Conservation (phyloP, 495 filamentous ascomycete genomes). For the Hypoxylon fuscum region DNA sequence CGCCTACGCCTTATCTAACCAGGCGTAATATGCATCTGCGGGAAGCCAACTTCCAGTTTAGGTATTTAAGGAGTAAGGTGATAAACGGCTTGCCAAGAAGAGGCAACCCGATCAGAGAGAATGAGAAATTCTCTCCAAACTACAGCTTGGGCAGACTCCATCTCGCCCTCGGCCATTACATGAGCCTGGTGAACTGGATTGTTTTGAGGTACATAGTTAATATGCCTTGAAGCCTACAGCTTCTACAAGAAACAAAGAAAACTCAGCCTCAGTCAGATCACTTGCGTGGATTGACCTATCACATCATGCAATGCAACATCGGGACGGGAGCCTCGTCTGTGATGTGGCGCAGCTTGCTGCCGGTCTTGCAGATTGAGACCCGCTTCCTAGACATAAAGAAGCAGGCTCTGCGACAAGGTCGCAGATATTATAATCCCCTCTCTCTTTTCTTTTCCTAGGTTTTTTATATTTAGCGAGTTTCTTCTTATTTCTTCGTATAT, state of each 20-base stretch:
- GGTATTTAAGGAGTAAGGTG: slow-evolving; percentile 22
- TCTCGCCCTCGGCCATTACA: background rate
- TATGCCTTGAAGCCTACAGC: slow-evolving; percentile 10
- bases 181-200: slow-evolving; percentile 7
- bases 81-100: slow-evolving; percentile 8
- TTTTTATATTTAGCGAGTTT: background rate
- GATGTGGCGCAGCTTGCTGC: slow-evolving; percentile 26
- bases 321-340: slow-evolving; percentile 26
- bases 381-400: slow-evolving; percentile 21
- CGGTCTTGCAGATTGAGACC: slow-evolving; percentile 27
- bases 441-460: background rate
- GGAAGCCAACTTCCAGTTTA: slow-evolving; percentile 10
- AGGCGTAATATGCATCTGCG: slow-evolving; percentile 25
- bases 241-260: background rate
- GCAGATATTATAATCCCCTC: slow-evolving; percentile 4
- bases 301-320: slow-evolving; percentile 38
- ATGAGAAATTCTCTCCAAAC: slow-evolving; percentile 5
- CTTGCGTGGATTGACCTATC: slow-evolving; percentile 8
- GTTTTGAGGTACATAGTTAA: no score
- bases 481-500: background rate
- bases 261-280: slow-evolving; percentile 27
- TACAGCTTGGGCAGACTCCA: background rate
- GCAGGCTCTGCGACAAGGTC: slow-evolving; percentile 27
- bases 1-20: slow-evolving; percentile 2
- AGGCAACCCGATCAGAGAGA: background rate